Evolutionary conservation across 768 basidiomycete species (phyloP), one percentile per base, ranked within the genome.

Genomic region (Termitomyces sp.): DNA sequence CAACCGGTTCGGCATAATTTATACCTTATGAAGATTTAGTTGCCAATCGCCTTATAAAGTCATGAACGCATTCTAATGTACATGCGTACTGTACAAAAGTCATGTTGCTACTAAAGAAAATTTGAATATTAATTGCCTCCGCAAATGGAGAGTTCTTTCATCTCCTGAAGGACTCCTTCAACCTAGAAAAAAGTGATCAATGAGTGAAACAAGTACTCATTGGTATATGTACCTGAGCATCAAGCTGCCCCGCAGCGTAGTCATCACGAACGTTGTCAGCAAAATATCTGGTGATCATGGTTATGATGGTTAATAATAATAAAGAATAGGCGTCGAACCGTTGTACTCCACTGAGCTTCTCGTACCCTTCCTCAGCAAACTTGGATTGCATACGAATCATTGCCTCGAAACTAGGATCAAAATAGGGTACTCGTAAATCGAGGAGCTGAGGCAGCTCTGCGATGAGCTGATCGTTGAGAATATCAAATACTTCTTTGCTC

Each of bases 381-480:
- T 95, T 94, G 68, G 91, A 85, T 68, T 99, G 97, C 85, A 97
- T 92, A 31, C 97, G 84, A 62, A 94, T 94, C 96, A 98, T 98
- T 47, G 96, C 92, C 74, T 98, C 97, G 69, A 98, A 98, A 64
- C 91, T 94, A 5, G 97, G 97, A 71, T 98, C 97, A 62, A 98
- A 95, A 79, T 92, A 99, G 0, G 97, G 97, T 26, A 99, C 90
- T 39, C 97, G 91, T 20, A 98, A 84, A 66, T 98, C 95, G 51
- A 98, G 83, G 42, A 99, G 76, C 64, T 95, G 87, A 0, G 97
- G 97, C 16, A 99, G 79, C 65, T 98, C 97, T 28, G 79, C 73
- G 63, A 96, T 88, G 66, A 98, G 85, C 65, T 98, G 94, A 41
- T 90, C 86, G 69, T 99, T 98, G 63, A 99, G 80, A 67, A 92